Evolutionary conservation across 1,284 basidiomycete genomes (phyloP).

Genomic region (Macrocybe sp.): DNA sequence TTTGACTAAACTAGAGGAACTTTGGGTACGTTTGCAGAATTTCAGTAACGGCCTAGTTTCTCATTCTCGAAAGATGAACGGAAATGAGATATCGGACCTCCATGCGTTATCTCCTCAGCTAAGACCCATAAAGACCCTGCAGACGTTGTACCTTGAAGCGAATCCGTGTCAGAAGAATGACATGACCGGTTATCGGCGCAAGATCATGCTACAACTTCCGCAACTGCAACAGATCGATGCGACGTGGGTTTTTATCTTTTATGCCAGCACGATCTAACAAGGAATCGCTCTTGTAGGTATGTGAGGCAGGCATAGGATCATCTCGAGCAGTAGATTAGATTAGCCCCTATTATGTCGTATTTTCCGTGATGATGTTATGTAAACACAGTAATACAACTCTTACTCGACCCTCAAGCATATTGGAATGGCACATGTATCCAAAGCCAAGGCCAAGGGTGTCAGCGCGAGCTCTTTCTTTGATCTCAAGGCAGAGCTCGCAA

Average conservation of each 20-base stretch:
- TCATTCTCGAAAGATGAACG: slow-evolving; percentile 61
- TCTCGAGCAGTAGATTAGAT: too few species aligned
- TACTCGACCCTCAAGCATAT: too few species aligned
- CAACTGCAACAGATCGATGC: slow-evolving; percentile 95
- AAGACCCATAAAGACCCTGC: slow-evolving; percentile 59
- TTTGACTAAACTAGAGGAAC: slow-evolving; percentile 75
- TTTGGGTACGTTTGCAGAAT: slow-evolving; percentile 71
- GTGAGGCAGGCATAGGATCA: not conserved
- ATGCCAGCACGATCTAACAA: not conserved
- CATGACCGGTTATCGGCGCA: slow-evolving; percentile 79
- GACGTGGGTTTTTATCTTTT: slow-evolving; percentile 52
- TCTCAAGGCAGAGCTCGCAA: slow-evolving; percentile 68
- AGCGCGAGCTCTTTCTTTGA: slow-evolving; percentile 72
- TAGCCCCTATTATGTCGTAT: too few species aligned
- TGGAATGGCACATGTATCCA: slow-evolving; percentile 17
- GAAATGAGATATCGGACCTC: slow-evolving; percentile 78
- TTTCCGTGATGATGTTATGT: too few species aligned
- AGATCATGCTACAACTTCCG: slow-evolving; percentile 85
- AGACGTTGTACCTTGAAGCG: slow-evolving; percentile 92
- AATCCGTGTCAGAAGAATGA: slow-evolving; percentile 89
- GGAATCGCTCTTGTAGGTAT: not conserved
- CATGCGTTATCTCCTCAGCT: slow-evolving; percentile 70
- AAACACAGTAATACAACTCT: too few species aligned
- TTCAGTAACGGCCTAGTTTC: not conserved
- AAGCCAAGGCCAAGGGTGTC: slow-evolving; percentile 63